A percentile compares a stretch with the other conserved stretches of the same genome.
These are phyloP conservation scores for Gyrodon lividus DNA, from an alignment of 768 basidiomycete species.

Conservation along the genomic window DNA sequence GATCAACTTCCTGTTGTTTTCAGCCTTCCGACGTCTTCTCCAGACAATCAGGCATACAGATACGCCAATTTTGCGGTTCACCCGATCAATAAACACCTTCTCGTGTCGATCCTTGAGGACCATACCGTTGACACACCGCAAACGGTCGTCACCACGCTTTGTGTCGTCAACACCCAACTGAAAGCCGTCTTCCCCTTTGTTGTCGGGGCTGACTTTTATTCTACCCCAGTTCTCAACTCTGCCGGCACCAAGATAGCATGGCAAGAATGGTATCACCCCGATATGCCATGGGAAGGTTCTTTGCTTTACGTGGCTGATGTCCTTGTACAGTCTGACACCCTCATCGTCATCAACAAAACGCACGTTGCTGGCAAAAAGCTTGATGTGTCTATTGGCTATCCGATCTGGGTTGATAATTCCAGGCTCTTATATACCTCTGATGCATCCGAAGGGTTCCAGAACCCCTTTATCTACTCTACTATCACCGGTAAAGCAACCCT, in stretches of 20 bases:
- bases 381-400: conserved; percentile 37
- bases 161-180: conserved; percentile 47
- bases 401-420: conserved; percentile 41
- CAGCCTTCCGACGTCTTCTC: too few species aligned
- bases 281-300: conserved; percentile 68
- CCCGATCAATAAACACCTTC: conserved; percentile 46
- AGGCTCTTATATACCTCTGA: conserved; percentile 60
- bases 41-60: conserved; percentile 18
- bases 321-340: not conserved
- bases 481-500: conserved; percentile 25
- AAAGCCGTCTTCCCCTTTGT: conserved; percentile 41
- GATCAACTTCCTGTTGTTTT: too few species aligned
- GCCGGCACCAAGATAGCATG: conserved; percentile 55
- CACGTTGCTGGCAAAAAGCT: conserved; percentile 50
- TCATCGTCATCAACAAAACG: conserved; percentile 33
- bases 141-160: conserved; percentile 45
- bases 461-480: conserved; percentile 37
- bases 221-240: conserved; percentile 51
- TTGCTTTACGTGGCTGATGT: conserved; percentile 52
- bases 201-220: conserved; percentile 67
- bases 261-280: conserved; percentile 62
- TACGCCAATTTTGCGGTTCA: conserved; percentile 54
- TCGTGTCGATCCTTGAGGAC: conserved; percentile 67
- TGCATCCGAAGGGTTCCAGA: conserved; percentile 54
- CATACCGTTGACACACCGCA: conserved; percentile 49